Conservation (phyloP, 345 rosid genomes). For the Isatis tinctoria region DNA sequence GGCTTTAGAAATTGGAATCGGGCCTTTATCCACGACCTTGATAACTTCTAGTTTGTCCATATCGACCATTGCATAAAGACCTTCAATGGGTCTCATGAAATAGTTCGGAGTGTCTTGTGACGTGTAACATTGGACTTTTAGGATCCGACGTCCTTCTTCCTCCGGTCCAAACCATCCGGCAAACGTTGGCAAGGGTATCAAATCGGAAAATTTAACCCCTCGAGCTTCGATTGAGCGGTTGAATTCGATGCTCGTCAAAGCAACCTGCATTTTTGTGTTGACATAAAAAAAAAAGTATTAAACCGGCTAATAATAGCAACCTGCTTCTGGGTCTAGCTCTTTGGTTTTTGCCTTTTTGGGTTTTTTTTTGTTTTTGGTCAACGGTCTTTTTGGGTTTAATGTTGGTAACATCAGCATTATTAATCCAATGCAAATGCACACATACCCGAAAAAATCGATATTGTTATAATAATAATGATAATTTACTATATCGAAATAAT, state of each 20-base stretch:
- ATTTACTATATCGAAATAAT: too few relatives aligned
- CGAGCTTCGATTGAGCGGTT: conserved; percentile 1
- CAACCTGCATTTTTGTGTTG: neutral
- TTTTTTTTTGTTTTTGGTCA: too few relatives aligned
- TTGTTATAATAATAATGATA: too few relatives aligned
- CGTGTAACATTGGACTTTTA: neutral
- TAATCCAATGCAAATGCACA: too few relatives aligned
- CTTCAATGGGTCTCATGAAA: conserved; percentile 4
- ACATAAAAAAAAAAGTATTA: neutral
- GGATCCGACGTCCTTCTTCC: conserved; percentile 5
- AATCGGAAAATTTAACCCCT: neutral
- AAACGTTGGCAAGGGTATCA: neutral
- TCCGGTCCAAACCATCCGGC: conserved; percentile 5
- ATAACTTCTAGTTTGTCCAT: neutral
- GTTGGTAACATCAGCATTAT: too few relatives aligned
- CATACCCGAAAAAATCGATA: too few relatives aligned
- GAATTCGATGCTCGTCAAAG: neutral
- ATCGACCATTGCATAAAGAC: neutral
- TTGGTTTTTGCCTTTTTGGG: too few relatives aligned
- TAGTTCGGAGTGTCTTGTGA: neutral
- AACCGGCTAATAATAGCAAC: too few relatives aligned
- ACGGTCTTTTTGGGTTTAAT: too few relatives aligned
- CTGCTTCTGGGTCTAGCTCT: too few relatives aligned
- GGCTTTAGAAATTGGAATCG: neutral
- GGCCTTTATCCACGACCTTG: neutral